Evolutionary conservation across 257 asterid genomes (phyloP), one percentile per base, ranked within the genome.

Genomic region (Mitragyna speciosa): DNA sequence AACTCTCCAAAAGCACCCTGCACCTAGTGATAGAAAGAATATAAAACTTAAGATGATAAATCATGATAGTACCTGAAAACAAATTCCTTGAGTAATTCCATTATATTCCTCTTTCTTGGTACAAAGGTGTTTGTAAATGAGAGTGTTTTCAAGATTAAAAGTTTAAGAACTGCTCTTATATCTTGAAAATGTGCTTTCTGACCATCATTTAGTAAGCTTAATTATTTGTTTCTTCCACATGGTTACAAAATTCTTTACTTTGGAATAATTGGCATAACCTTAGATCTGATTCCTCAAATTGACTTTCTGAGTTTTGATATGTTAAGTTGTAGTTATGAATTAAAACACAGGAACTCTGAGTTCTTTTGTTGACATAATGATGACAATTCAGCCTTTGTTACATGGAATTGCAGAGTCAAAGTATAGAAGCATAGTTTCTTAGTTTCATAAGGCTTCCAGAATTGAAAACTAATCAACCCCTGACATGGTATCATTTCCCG

Each of bases 1-100:
- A 89, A 88, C 85, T 85, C 85, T 51, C 90, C 85, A n/a, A 90
- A 76, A 87, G 92, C 88, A 73, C 94, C 85, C 80, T 90, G 91
- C 83, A 89, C 96, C 98, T 93, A 83, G 48, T 64, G 84, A 87
- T 12, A 74, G 64, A 59, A 67, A 54, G 59, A 69, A 76, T 48
- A 80, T 30, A 70, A 73, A 86, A 78, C 43, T 54, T 70, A 24
- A 76, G 72, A 66, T 47, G 67, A 75, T 79, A 78, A 81, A 61
- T 43, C 78, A 73, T 52, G 75, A 74, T 28, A 47, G 45, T 11
- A 36, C 52, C 19, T 26, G n/a, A 75, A 51, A 20, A 58, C 16
- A 83, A 41, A 22, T 69, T 24, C 14, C 16, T 71, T 71, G n/a
- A n/a, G 24, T 43, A 70, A 16, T 43, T 70, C 56, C 28, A 70